phyloP scores from a whole-genome alignment of 2,329 filamentous ascomycete genomes.

The Escovopsis sp. region DNA sequence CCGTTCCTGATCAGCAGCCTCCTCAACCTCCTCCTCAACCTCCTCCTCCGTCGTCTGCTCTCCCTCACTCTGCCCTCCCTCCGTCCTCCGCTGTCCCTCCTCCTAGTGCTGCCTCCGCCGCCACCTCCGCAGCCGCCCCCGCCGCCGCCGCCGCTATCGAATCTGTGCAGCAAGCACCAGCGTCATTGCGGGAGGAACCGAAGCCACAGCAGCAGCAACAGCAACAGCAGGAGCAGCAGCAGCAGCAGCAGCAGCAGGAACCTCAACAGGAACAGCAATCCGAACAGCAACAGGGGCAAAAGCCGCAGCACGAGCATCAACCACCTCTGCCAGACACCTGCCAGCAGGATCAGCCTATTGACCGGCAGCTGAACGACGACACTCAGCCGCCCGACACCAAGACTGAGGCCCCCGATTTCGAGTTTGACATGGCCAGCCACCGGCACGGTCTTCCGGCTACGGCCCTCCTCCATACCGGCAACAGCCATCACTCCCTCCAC shows the following conservation, averaged over 20 bases:
- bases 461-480: not conserved
- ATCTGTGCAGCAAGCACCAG: slow-evolving; percentile 1
- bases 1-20: not conserved
- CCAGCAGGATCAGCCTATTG: not conserved
- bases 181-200: slow-evolving; percentile 1
- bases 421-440: slow-evolving; percentile 20
- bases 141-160: slow-evolving; percentile 6
- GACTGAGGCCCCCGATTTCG: slow-evolving; percentile 6
- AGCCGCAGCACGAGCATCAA: slow-evolving; percentile 5
- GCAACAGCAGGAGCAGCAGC: slow-evolving; percentile 6
- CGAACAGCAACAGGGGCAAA: not conserved
- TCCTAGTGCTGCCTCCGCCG: slow-evolving; percentile 1
- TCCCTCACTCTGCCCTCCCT: too few species aligned
- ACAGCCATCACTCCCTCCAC: not conserved
- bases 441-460: slow-evolving; percentile 7
- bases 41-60: too few species aligned
- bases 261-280: not conserved
- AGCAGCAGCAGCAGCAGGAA: not conserved
- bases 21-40: not conserved
- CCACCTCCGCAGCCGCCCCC: slow-evolving; percentile 3
- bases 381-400: slow-evolving; percentile 15
- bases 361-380: slow-evolving; percentile 20
- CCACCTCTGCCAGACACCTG: slow-evolving; percentile 1
- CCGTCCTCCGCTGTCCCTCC: not conserved
- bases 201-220: slow-evolving; percentile 2